A percentile compares a stretch with the other conserved stretches of the same genome.
phyloP scores from a whole-genome alignment of 352 stramenopile genomes.

The Phytophthora parvispora region DNA sequence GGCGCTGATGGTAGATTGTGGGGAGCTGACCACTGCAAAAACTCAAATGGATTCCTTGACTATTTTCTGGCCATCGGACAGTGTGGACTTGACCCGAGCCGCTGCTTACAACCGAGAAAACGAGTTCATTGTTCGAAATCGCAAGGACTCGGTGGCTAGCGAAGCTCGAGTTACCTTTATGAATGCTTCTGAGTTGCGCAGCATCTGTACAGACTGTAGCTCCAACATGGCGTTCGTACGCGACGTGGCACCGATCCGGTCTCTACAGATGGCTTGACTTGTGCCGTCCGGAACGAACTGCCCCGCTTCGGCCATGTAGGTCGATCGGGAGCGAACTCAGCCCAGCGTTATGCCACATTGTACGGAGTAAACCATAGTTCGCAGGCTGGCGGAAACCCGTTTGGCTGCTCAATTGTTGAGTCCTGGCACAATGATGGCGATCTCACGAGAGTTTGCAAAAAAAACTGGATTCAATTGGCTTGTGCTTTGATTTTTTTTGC shows the following conservation, averaged over 20 bases:
- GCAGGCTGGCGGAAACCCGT: too few species aligned
- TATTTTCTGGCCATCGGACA: slow-evolving; percentile 30
- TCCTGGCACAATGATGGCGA: too few species aligned
- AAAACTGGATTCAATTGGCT: neutral
- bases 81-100: slow-evolving; percentile 3
- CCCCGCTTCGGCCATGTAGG: too few species aligned
- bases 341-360: too few species aligned
- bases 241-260: neutral
- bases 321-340: too few species aligned
- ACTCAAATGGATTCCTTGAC: slow-evolving; percentile 16
- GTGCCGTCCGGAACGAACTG: neutral
- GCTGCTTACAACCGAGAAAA: neutral
- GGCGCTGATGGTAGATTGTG: neutral
- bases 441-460: too few species aligned
- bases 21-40: slow-evolving; percentile 12
- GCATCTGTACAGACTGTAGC: neutral
- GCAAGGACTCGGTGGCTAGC: neutral
- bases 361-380: too few species aligned
- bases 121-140: slow-evolving; percentile 1
- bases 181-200: slow-evolving; percentile 2
- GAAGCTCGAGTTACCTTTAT: neutral
- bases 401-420: too few species aligned
- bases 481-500: neutral
- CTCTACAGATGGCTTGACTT: slow-evolving; percentile 8
- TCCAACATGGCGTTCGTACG: neutral